Percentiles rank a stretch among this genome's conserved stretches.
Evolutionary conservation across 768 basidiomycete species (phyloP).

Genomic region (Amanita jacksonii): DNA sequence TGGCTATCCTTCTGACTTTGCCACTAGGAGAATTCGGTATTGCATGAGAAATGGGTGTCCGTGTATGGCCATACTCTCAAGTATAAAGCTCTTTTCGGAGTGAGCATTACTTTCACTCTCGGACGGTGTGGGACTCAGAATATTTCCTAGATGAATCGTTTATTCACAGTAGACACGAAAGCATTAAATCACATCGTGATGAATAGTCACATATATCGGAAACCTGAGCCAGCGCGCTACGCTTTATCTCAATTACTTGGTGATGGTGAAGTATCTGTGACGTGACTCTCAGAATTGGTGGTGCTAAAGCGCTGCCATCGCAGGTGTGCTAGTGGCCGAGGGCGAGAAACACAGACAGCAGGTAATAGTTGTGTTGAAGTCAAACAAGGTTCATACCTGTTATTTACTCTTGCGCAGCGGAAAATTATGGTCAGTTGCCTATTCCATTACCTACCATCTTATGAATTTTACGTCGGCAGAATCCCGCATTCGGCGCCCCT

Average conservation of each 20-base stretch:
- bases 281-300: background rate
- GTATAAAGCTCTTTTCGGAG: constrained; percentile 36
- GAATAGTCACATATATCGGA: constrained; percentile 46
- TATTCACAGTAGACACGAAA: constrained; percentile 52
- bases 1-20: too few species aligned
- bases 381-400: too few species aligned
- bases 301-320: too few species aligned
- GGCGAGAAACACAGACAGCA: constrained; percentile 38
- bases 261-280: constrained; percentile 18
- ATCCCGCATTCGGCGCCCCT: constrained; percentile 55
- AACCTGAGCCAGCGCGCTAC: constrained; percentile 32
- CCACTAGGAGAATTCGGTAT: constrained; percentile 24
- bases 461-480: constrained; percentile 24
- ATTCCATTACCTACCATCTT: background rate
- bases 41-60: constrained; percentile 38
- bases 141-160: constrained; percentile 21
- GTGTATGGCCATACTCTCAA: constrained; percentile 38
- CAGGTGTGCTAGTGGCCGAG: constrained; percentile 44
- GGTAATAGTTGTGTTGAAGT: constrained; percentile 16
- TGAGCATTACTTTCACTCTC: constrained; percentile 15
- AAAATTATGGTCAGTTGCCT: constrained; percentile 29
- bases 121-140: background rate
- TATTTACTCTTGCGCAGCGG: too few species aligned
- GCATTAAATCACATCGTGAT: constrained; percentile 58
- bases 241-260: constrained; percentile 34